Evolutionary conservation across 352 stramenopile genomes (phyloP), one percentile per base, ranked within the genome.

Genomic region (Thalassiosira allenii): DNA sequence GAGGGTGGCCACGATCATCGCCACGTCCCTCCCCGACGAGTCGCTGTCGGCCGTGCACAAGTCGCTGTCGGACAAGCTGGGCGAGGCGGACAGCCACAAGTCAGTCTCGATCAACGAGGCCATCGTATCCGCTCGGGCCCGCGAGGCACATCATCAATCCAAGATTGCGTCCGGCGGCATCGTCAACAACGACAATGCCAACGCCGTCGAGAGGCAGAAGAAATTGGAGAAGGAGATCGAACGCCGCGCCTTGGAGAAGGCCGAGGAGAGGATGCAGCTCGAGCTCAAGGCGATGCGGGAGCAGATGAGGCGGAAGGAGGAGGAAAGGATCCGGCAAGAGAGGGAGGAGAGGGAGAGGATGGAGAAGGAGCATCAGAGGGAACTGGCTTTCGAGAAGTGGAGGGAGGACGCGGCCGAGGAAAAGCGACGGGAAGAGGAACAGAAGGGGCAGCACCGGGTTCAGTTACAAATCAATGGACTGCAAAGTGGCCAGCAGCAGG

Each of bases 381-480:
- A 81, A 75, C 57, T 86, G 11, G 68, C 73, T 14, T 89, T 89
- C 70, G 67, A 82, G 67, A 69, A 54, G 33, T 91, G 80, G 76
- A 56, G 84, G 57, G n/a, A 43, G 57, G 59, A 86, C 30, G 62
- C 83, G 32, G 62, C 76, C 53, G 29, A 63, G 43, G 83, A 74
- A 64, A 79, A 87, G 44, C 37, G 77, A 25, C 29, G 81, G 34
- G 12, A 58, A 75, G 44, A 88, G 9, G 51, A 79, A 27, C 70
- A 75, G 41, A 78, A 82, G 25, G 14, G 69, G 23, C 23, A 53
- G 41, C 2, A 8, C 2, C n/a, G n/a, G n/a, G n/a, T n/a, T n/a
- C n/a, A n/a, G n/a, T n/a, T n/a, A n/a, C n/a, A n/a, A n/a, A 20
- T 43, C 23, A 25, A 80, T 1, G 30, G 59, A 43, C 17, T 66